phyloP scores from a whole-genome alignment of 1,139 yeast species.

The Geotrichum candidum region DNA sequence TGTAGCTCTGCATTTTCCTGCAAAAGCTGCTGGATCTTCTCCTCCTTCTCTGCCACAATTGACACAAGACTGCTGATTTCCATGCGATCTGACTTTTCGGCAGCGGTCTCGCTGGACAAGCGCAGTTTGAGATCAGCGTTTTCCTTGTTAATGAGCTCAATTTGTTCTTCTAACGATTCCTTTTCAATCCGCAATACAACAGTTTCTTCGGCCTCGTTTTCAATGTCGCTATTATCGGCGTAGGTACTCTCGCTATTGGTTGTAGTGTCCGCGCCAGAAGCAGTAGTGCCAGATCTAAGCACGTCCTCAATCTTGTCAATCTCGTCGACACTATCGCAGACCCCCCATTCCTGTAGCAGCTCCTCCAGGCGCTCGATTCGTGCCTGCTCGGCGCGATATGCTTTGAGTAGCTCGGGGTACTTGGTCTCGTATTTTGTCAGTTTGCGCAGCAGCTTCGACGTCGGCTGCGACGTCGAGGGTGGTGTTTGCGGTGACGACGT shows the following conservation, averaged over 20 bases:
- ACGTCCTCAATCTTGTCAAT: neutral
- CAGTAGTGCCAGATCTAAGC: conserved; percentile 9
- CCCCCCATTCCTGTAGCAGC: neutral
- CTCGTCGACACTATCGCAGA: neutral
- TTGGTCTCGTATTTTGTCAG: neutral
- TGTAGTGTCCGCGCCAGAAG: conserved; percentile 14
- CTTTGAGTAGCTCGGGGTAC: neutral
- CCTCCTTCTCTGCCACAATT: conserved; percentile 22
- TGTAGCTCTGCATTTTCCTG: conserved; percentile 10
- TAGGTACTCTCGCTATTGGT: conserved; percentile 4
- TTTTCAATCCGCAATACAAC: conserved; percentile 11
- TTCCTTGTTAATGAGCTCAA: conserved; percentile 10
- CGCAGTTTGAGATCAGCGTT: conserved; percentile 16
- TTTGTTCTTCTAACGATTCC: conserved; percentile 9
- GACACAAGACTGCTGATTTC: conserved; percentile 31
- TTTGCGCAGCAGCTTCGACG: neutral
- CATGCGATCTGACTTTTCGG: conserved; percentile 19
- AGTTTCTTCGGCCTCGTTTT: conserved; percentile 2
- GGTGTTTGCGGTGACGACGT: neutral
- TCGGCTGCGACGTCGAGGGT: neutral
- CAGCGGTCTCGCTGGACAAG: conserved; percentile 17
- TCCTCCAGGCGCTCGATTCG: neutral
- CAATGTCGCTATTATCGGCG: neutral
- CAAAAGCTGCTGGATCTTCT: conserved; percentile 18
- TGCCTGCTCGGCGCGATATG: neutral